Evolutionary conservation across 2,329 filamentous ascomycete species (phyloP), one percentile per base, ranked within the genome.

Genomic region (Rhinocladiella similis): DNA sequence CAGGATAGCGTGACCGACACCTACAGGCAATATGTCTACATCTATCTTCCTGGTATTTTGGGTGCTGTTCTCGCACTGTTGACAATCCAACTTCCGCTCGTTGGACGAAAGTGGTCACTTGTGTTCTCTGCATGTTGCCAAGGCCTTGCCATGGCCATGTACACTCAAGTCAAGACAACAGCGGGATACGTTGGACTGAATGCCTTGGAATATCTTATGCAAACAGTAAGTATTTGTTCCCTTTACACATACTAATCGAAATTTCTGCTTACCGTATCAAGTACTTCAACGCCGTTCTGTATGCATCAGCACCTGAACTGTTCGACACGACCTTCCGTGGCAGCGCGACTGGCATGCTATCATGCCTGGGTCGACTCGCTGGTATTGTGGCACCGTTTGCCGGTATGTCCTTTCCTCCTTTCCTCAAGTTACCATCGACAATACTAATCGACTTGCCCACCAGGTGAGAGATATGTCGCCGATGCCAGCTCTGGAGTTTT

Each of bases 131-230:
- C 77, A 12, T 77, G 79, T 65, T 12, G 77, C 74, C 2, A 72
- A 49, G 16, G 60, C 79, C 35, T 69, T 71, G 41, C 55, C 16
- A 57, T 57, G 54, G 58, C 58, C 18, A 59, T 77, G 20, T 80
- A 80, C 66, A 71, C 65, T 20, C 57, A 70, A 39, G 76, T 80
- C 57, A 78, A 78, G 57, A 72, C 67, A 7, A 69, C 74, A 20
- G 73, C 75, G 18, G 72, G 72, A 18, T 78, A 80, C 64, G 75
- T 80, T 42, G 77, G 77, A 5, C 67, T 81, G 25, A 80, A 78
- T 62, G 70, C 74, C n/a, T 75, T 80, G 72, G 77, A 80, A 61
- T 80, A 80, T 60, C 78, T 80, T 59, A 79, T 80, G 67, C 79
- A 81, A 60, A 57, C 58, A 41, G 38, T 41, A 12, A 41, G 38